Percentiles rank a stretch among this genome's conserved stretches.
Conservation (phyloP, 169 alveolate species). For the Eimeria maxima region DNA sequence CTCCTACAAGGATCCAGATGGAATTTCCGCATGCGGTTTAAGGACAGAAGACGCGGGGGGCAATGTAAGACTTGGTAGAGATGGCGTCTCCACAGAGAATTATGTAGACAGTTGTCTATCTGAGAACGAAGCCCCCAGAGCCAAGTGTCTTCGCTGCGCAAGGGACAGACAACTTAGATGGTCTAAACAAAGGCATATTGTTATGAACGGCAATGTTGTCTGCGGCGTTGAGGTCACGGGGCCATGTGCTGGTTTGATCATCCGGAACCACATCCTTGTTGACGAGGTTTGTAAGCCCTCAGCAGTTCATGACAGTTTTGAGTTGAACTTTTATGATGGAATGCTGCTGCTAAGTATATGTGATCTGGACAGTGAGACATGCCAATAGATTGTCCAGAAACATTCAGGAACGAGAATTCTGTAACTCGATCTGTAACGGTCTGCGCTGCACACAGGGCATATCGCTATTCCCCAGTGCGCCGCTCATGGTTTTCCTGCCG, state of each 20-base stretch:
- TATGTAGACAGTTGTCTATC: background rate
- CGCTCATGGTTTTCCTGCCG: conserved; percentile 42
- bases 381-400: background rate
- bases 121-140: background rate
- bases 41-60: background rate
- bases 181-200: conserved; percentile 8
- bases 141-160: conserved; percentile 27
- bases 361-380: background rate
- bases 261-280: conserved; percentile 62
- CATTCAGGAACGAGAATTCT: background rate
- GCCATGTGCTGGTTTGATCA: conserved; percentile 42
- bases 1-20: conserved; percentile 23
- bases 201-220: conserved; percentile 59
- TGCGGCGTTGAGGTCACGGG: conserved; percentile 72
- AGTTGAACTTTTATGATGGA: background rate
- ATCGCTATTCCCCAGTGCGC: conserved; percentile 18
- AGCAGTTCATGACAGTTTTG: background rate
- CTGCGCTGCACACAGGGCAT: conserved; percentile 23
- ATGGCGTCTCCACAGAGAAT: background rate
- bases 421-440: background rate
- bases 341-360: background rate
- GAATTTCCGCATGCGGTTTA: background rate
- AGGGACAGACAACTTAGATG: conserved; percentile 35
- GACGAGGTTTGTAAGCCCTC: conserved; percentile 40
- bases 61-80: background rate